Evolutionary conservation across 1,284 basidiomycete species (phyloP).

Genomic region (Puccinia novopanici): DNA sequence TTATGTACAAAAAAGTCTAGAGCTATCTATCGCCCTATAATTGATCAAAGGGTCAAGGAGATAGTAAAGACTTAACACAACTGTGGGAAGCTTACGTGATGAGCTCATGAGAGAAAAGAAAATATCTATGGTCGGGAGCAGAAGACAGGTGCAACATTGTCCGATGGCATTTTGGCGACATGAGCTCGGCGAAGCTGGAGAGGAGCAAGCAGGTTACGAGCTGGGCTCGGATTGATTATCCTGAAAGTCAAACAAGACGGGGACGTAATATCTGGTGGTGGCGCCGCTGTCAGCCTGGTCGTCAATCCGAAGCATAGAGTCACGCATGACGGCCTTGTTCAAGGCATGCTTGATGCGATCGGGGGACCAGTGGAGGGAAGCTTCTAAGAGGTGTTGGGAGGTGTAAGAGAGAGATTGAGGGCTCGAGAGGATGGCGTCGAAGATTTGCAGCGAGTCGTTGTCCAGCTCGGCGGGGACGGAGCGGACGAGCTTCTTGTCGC

Average conservation of each 20-base stretch:
- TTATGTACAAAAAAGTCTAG: no score
- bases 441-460: constrained; percentile 59
- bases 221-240: not conserved
- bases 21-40: no score
- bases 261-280: constrained; percentile 63
- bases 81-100: no score
- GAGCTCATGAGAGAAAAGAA: no score
- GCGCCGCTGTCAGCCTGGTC: constrained; percentile 64
- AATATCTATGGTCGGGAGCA: no score
- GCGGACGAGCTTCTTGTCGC: constrained; percentile 61
- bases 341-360: constrained; percentile 76
- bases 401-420: constrained; percentile 69
- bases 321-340: constrained; percentile 83
- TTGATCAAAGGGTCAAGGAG: no score
- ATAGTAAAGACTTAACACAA: no score
- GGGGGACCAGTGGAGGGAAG: constrained; percentile 70
- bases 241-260: constrained; percentile 35
- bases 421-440: constrained; percentile 54
- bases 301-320: constrained; percentile 89
- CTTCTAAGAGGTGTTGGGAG: constrained; percentile 66
- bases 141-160: no score
- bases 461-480: constrained; percentile 60
- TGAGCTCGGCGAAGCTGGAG: no score
- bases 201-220: not conserved
- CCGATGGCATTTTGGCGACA: no score